These are phyloP conservation scores for Orobanche coerulescens DNA, from an alignment of 257 asterid genomes.

Conservation along the genomic window DNA sequence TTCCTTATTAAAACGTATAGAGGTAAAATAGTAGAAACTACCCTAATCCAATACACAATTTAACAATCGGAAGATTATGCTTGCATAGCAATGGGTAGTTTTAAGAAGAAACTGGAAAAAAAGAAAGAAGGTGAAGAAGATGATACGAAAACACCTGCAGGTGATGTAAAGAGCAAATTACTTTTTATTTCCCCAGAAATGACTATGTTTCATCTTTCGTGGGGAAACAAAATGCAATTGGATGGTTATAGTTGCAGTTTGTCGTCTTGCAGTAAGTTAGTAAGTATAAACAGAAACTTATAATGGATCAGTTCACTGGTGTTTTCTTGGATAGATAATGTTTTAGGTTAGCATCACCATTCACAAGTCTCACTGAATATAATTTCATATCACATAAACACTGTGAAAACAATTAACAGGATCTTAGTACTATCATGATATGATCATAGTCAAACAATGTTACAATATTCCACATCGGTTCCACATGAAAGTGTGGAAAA, in stretches of 20 bases:
- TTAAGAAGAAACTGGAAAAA: neutral
- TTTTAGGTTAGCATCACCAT: neutral
- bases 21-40: neutral
- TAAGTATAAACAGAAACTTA: neutral
- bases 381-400: neutral
- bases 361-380: neutral
- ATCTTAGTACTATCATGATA: neutral
- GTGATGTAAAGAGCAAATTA: neutral
- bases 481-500: too few species aligned
- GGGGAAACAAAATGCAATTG: slow-evolving; percentile 6
- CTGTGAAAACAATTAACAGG: neutral
- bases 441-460: neutral
- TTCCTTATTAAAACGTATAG: neutral
- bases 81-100: neutral
- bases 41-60: neutral
- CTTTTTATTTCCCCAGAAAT: neutral
- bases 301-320: neutral
- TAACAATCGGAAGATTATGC: neutral
- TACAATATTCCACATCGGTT: too few species aligned
- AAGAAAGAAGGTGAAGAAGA: neutral
- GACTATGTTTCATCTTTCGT: neutral
- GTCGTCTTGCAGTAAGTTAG: neutral
- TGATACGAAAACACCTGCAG: neutral
- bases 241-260: neutral
- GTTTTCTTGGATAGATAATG: neutral